These are phyloP conservation scores for Kalmanozyma brasiliensis DNA, from an alignment of 1,284 basidiomycete genomes.

Conservation along the genomic window DNA sequence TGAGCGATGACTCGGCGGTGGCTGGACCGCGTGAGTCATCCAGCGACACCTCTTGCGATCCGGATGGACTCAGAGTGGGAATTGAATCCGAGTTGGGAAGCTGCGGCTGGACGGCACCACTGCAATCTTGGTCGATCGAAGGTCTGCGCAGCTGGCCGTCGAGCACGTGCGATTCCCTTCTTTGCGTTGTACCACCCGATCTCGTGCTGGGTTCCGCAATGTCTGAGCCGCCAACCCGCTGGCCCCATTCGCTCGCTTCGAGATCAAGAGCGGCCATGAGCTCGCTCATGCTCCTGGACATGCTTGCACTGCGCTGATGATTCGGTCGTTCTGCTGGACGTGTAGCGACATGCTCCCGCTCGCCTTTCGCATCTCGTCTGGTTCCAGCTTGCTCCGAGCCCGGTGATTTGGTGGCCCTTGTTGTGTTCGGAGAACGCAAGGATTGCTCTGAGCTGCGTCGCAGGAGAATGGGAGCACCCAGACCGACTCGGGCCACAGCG, in stretches of 20 bases:
- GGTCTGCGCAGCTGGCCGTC: not conserved
- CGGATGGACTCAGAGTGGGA: constrained; percentile 27
- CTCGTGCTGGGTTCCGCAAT: not conserved
- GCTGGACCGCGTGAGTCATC: constrained; percentile 18
- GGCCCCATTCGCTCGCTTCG: constrained; percentile 26
- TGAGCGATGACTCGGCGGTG: constrained; percentile 23
- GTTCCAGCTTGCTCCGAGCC: constrained; percentile 8
- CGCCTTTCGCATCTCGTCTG: constrained; percentile 1
- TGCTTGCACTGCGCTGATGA: constrained; percentile 24
- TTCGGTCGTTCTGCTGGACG: not conserved
- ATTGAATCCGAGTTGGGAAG: constrained; percentile 20
- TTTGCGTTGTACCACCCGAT: not conserved
- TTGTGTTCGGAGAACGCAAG: not conserved
- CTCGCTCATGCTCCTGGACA: constrained; percentile 43
- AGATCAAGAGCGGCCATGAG: constrained; percentile 41
- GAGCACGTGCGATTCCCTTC: constrained; percentile 2
- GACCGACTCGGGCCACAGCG: constrained; percentile 23
- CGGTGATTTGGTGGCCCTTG: not conserved
- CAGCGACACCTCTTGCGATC: constrained; percentile 21
- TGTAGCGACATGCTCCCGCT: not conserved
- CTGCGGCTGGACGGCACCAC: no score
- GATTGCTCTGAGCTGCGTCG: constrained; percentile 8
- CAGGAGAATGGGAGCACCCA: constrained; percentile 10
- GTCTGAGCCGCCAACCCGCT: constrained; percentile 5
- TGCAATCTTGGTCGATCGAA: no score